Percentiles rank a stretch among this genome's conserved stretches.
Evolutionary conservation across 768 basidiomycete genomes (phyloP).

Genomic region (Dictyophora rubrovolvata): DNA sequence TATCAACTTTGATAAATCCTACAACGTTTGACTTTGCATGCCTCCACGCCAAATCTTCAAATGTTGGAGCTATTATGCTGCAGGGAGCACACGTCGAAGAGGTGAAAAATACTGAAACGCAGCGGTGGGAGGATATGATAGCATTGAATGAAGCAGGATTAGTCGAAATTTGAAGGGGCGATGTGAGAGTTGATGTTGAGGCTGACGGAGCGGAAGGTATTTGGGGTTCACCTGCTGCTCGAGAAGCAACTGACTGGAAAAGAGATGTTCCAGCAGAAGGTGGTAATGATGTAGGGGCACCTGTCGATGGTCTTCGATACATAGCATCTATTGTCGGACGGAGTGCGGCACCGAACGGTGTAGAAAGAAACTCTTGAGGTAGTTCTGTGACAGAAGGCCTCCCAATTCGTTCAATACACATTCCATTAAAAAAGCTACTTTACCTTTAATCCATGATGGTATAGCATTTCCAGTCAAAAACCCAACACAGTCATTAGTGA

Average conservation of each 20-base stretch:
- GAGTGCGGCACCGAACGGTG: constrained; percentile 74
- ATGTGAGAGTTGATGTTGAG: constrained; percentile 28
- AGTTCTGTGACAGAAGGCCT: constrained; percentile 40
- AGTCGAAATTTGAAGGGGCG: constrained; percentile 61
- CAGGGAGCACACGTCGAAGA: constrained; percentile 70
- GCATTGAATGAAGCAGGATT: constrained; percentile 64
- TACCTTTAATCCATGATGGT: constrained; percentile 74
- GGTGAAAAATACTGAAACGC: constrained; percentile 76
- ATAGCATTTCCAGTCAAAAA: constrained; percentile 80
- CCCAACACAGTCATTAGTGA: constrained; percentile 79
- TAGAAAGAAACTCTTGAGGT: constrained; percentile 77
- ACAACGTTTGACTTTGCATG: constrained; percentile 41
- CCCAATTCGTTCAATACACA: not conserved
- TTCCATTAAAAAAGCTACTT: constrained; percentile 11
- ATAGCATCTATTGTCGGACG: constrained; percentile 88
- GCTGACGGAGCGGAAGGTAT: constrained; percentile 15
- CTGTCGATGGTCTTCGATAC: constrained; percentile 54
- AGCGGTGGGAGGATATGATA: constrained; percentile 55
- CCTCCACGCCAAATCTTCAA: constrained; percentile 64
- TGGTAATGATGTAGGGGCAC: constrained; percentile 22
- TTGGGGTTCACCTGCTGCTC: constrained; percentile 28
- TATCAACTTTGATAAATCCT: constrained; percentile 79
- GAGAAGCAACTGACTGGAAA: constrained; percentile 19
- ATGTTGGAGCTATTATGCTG: constrained; percentile 72
- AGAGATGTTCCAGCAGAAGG: constrained; percentile 34